Conservation (phyloP, 495 filamentous ascomycete species). For the Penicillium waksmanii region DNA sequence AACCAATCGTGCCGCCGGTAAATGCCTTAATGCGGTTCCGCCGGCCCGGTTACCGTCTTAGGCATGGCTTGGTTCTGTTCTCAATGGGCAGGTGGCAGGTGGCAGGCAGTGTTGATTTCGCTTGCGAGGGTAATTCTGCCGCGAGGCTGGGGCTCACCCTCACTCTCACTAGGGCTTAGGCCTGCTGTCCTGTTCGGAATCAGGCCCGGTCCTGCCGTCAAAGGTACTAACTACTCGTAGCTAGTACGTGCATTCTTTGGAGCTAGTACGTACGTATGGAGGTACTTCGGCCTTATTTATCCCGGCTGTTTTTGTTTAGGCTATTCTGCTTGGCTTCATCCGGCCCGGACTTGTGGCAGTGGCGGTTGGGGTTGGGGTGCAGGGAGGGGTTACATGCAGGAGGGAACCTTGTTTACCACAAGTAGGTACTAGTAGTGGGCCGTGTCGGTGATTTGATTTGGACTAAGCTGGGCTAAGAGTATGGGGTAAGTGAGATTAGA, state of each 20-base stretch:
- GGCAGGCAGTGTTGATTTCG: too few relatives aligned
- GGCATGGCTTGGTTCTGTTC: background rate
- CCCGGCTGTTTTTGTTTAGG: background rate
- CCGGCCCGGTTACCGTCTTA: background rate
- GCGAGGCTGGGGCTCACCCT: too few relatives aligned
- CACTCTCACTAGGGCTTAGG: too few relatives aligned
- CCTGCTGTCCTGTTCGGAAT: too few relatives aligned
- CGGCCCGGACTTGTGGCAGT: background rate
- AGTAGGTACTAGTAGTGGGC: background rate
- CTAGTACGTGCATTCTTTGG: too few relatives aligned
- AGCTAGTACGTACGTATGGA: background rate
- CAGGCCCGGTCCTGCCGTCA: background rate
- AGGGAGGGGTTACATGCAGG: slow-evolving; percentile 1
- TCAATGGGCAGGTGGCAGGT: too few relatives aligned
- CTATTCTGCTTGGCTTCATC: background rate
- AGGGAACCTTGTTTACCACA: background rate
- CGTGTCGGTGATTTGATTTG: too few relatives aligned
- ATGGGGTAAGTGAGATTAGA: slow-evolving; percentile 1
- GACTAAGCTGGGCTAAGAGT: background rate
- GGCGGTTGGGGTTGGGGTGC: background rate
- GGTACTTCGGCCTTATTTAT: background rate
- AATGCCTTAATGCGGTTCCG: background rate
- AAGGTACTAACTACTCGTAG: background rate
- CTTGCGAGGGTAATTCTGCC: too few relatives aligned
- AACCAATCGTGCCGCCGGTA: background rate